These are phyloP conservation scores for Metschnikowia sp. DNA, from an alignment of 805 yeast genomes.

Conservation along the genomic window DNA sequence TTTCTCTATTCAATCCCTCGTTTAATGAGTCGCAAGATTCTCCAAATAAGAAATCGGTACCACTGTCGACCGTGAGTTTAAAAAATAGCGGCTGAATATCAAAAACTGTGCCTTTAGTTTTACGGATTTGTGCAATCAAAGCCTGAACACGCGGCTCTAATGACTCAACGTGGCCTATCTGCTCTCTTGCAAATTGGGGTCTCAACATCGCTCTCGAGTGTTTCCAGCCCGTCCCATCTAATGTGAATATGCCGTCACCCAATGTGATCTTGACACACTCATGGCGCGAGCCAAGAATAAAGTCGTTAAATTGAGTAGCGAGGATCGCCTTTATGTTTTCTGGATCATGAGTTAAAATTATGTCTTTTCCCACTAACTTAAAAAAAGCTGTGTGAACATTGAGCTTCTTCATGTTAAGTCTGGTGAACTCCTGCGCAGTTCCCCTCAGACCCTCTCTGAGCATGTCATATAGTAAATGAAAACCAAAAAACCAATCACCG, in stretches of 20 bases:
- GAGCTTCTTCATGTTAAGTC: slow-evolving; percentile 3
- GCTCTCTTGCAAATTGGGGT: slow-evolving; percentile 28
- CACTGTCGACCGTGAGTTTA: slow-evolving; percentile 18
- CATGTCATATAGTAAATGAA: slow-evolving; percentile 5
- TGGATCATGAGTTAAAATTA: slow-evolving; percentile 19
- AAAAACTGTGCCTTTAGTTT: slow-evolving; percentile 6
- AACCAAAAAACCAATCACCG: slow-evolving; percentile 13
- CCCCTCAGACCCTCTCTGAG: slow-evolving; percentile 8
- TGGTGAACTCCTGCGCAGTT: slow-evolving; percentile 10
- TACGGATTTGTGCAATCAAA: slow-evolving; percentile 16
- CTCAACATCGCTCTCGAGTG: slow-evolving; percentile 28
- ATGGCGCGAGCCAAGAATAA: slow-evolving; percentile 24
- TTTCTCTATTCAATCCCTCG: slow-evolving; percentile 8
- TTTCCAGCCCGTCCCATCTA: slow-evolving; percentile 29
- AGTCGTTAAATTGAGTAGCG: slow-evolving; percentile 27
- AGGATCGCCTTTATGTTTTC: slow-evolving; percentile 27
- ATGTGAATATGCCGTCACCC: slow-evolving; percentile 28
- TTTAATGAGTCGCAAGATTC: slow-evolving; percentile 16
- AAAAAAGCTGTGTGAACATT: slow-evolving; percentile 5
- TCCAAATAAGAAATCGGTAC: slow-evolving; percentile 18
- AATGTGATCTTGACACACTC: slow-evolving; percentile 19
- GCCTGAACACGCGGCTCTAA: slow-evolving; percentile 25
- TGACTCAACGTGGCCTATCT: slow-evolving; percentile 23
- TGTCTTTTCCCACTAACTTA: slow-evolving; percentile 10
- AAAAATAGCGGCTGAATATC: slow-evolving; percentile 17